A percentile compares a stretch with the other conserved stretches of the same genome.
Conservation (phyloP, 805 yeast genomes). For the Spathaspora arborariae region DNA sequence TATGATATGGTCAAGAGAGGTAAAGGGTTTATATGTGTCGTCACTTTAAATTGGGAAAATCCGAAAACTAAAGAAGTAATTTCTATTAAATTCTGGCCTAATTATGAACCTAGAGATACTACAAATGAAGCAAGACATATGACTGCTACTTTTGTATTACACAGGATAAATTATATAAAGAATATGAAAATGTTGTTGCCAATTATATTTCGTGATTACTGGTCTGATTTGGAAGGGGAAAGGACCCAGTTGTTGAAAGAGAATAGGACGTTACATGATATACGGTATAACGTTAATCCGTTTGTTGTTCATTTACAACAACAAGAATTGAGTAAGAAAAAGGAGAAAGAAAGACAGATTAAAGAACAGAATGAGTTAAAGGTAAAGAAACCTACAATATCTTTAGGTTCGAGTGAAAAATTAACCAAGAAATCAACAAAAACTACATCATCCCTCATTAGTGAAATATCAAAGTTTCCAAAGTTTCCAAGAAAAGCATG, state of each 20-base stretch:
- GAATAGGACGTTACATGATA: constrained; percentile 46
- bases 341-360: constrained; percentile 44
- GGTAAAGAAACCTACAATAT: constrained; percentile 42
- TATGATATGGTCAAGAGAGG: constrained; percentile 57
- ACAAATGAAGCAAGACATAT: constrained; percentile 85
- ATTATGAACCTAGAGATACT: constrained; percentile 67
- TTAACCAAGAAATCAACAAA: neutral
- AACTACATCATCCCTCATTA: neutral
- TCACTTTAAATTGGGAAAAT: constrained; percentile 64
- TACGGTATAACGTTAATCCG: constrained; percentile 68
- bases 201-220: constrained; percentile 69
- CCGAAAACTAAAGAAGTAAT: constrained; percentile 76
- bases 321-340: constrained; percentile 40
- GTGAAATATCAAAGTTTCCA: constrained; percentile 5
- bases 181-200: constrained; percentile 88
- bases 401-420: constrained; percentile 29
- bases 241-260: constrained; percentile 47
- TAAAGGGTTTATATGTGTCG: constrained; percentile 62
- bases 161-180: constrained; percentile 73
- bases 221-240: constrained; percentile 68
- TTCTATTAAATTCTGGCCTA: constrained; percentile 50
- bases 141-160: constrained; percentile 86
- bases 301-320: constrained; percentile 64
- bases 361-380: constrained; percentile 49
- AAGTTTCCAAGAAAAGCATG: constrained; percentile 56